Base-by-base conservation (phyloP, 2,329 filamentous ascomycete species). In the Exophiala lecanii-corni region DNA sequence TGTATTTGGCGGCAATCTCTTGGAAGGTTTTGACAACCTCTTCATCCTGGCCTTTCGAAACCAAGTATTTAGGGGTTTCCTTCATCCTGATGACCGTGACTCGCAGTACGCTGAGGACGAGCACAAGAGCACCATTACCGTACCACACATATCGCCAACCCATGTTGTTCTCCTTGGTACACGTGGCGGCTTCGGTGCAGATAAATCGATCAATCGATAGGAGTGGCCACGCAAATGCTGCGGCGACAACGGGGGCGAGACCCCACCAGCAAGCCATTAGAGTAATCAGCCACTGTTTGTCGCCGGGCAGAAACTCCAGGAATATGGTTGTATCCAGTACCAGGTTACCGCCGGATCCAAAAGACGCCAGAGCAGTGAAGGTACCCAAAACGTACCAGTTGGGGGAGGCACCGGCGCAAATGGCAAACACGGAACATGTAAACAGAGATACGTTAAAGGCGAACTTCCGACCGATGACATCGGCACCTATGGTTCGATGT, bases 141-240 rank as follows among this genome's bases (percentile, higher is more conserved):
- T 86, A 72, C 58, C 85, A 66, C 46, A 86, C 85, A 58, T 86
- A 89, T 20, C 84, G 71, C 85, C 85, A 89, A 5, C 84, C 85
- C 50, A 45, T 68, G 55, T 79, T 79, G 51, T 73, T 75, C 13
- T 59, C 57, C 44, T 69, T 65, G 1, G 69, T 72, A 55, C 74
- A 79, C 1, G 61, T 63, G 1, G 65, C 68, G 15, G 64, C 63
- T 16, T 36, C 33, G 9, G 30, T 38, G 33, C 51, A 55, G 26
- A 40, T 45, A 28, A 43, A 55, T 15, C 23, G 39, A 4, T 19
- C 9, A 13, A 51, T 41, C 2, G 52, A 51, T 23, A 55, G 39
- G 20, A 55, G 41, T 4, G 52, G 52, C 52, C 52, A 55, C 4
- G 52, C 52, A 39, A 55, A 55, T 2, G 47, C 50, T 5, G 52